Evolutionary conservation across 164 flowering plant species (phyloP).

Genomic region (Sextonia rubra): DNA sequence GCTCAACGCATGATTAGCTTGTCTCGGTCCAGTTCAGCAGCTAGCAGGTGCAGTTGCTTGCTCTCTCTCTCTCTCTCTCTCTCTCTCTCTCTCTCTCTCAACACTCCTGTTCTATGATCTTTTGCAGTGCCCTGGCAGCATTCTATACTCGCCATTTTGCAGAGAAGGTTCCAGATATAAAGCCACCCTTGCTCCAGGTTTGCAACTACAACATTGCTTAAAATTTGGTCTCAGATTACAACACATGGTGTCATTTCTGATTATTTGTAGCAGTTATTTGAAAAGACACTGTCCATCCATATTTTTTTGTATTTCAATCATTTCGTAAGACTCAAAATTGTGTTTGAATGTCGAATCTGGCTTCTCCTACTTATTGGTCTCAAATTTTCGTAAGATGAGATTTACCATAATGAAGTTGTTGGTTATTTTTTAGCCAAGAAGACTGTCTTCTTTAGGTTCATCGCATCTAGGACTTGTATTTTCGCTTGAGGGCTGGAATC

Average conservation of each 20-base stretch:
- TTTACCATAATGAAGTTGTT: too few relatives aligned
- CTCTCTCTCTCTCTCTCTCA: not conserved
- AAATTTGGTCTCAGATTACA: not conserved
- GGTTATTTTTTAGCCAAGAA: too few relatives aligned
- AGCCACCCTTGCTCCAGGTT: slow-evolving; percentile 96
- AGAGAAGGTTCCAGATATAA: slow-evolving; percentile 65
- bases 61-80: not conserved
- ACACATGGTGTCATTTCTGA: not conserved
- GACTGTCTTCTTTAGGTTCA: too few relatives aligned
- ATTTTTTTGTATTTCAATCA: not conserved
- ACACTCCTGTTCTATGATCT: slow-evolving; percentile 1
- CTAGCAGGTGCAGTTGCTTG: slow-evolving; percentile 63
- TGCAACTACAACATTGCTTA: slow-evolving; percentile 5
- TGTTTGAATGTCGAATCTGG: not conserved
- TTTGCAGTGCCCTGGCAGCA: slow-evolving; percentile 90
- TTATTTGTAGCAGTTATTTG: not conserved
- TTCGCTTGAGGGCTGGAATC: not conserved
- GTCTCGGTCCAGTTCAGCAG: slow-evolving; percentile 59
- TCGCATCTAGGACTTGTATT: too few relatives aligned
- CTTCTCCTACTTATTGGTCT: not conserved
- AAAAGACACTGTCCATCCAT: not conserved
- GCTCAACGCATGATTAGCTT: slow-evolving; percentile 81
- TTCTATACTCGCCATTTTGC: slow-evolving; percentile 82
- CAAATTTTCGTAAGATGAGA: too few relatives aligned
- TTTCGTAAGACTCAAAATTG: not conserved